These are phyloP conservation scores for Acacia melanoxylon DNA, from an alignment of 306 rosid species.

Conservation along the genomic window DNA sequence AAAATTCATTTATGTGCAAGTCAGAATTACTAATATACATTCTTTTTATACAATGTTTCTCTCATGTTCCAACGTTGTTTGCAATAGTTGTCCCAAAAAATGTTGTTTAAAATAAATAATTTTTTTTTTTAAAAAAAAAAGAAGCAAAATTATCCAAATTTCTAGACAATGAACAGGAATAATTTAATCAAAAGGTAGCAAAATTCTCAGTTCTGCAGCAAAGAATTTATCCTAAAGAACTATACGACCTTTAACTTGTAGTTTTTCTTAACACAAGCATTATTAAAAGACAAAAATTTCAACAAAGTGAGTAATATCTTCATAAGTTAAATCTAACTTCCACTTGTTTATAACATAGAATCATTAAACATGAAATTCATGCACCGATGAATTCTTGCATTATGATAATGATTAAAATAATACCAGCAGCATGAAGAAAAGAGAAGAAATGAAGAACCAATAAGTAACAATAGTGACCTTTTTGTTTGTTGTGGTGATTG, in stretches of 20 bases:
- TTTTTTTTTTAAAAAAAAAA: too few relatives aligned
- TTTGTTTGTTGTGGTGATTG: conserved; percentile 70
- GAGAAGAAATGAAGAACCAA: not conserved
- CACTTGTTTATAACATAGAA: not conserved
- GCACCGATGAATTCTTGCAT: conserved; percentile 1
- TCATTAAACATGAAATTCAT: conserved; percentile 11
- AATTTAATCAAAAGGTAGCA: not conserved
- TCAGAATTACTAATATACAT: not conserved
- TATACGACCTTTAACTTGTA: not conserved
- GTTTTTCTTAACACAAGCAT: not conserved
- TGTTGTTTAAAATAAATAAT: not conserved
- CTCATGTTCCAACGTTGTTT: not conserved
- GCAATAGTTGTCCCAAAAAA: not conserved
- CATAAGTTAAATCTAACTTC: conserved; percentile 14
- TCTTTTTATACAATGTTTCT: not conserved
- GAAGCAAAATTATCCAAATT: not conserved
- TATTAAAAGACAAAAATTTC: conserved; percentile 13
- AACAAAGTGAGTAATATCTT: not conserved
- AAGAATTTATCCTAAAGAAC: not conserved
- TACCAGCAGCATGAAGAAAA: not conserved
- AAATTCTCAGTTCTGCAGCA: not conserved
- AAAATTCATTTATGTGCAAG: not conserved
- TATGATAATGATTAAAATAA: not conserved
- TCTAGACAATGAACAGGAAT: not conserved
- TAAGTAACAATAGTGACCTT: conserved; percentile 47